Evolutionary conservation across 1,284 basidiomycete species (phyloP).

Genomic region (Cryptococcus deneoformans): DNA sequence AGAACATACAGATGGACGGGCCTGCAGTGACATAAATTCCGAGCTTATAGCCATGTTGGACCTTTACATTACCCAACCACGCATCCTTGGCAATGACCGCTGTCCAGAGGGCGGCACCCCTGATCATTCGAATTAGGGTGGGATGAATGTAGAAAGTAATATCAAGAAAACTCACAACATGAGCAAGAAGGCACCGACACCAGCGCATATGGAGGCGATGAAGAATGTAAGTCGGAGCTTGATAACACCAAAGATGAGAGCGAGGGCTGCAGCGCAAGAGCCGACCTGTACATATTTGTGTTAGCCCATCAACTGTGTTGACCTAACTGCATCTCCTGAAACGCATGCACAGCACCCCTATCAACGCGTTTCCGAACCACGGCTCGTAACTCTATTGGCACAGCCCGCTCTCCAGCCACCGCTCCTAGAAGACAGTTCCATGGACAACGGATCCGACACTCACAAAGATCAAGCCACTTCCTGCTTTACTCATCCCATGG

Average conservation of each 20-base stretch:
- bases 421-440: neutral
- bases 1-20: conserved; percentile 38
- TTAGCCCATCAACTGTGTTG: neutral
- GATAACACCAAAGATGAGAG: conserved; percentile 44
- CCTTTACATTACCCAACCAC: conserved; percentile 35
- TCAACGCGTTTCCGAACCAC: neutral
- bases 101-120: conserved; percentile 48
- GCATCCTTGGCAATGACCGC: conserved; percentile 43
- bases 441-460: conserved; percentile 8
- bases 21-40: conserved; percentile 41
- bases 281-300: conserved; percentile 22
- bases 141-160: neutral
- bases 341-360: neutral
- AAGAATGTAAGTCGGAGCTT: conserved; percentile 44
- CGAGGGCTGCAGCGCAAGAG: conserved; percentile 31
- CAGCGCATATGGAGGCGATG: conserved; percentile 40
- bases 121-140: conserved; percentile 8
- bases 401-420: neutral
- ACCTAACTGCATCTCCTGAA: neutral
- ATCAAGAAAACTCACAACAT: conserved; percentile 31
- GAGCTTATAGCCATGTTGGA: conserved; percentile 25
- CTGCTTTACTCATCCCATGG: conserved; percentile 30
- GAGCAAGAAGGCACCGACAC: conserved; percentile 29
- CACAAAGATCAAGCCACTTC: conserved; percentile 44
- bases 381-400: neutral